Base-by-base conservation (phyloP, 208 protist genomes). In the Herpetomonas muscarum region DNA sequence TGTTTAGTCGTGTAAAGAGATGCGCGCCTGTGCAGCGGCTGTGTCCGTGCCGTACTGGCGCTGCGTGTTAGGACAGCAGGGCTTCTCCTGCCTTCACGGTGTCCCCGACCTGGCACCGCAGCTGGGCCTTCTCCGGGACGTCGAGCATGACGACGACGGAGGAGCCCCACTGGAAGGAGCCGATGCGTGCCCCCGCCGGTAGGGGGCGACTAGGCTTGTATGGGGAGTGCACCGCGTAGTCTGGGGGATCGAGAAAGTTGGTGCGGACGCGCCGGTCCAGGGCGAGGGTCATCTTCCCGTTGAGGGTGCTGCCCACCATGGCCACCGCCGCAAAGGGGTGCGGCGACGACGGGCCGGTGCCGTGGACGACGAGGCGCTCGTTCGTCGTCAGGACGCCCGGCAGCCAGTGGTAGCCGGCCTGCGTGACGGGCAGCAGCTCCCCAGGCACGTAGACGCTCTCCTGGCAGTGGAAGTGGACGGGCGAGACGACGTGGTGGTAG, bases 161-260 rank as follows among this genome's bases (percentile, higher is more conserved):
- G 29, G 88, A 94, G 25, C 88, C 88, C 85, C 88, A 94, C 44
- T 81, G 67, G 64, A 94, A 94, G 24, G 70, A 78, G 9, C 78
- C 81, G 1, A 94, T 64, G 3, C 41, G 48, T 24, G 55, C 31
- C 1, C 85, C 88, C 36, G 61, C 73, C 17, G 41, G 45, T n/a
- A 83, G 13, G 17, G 72, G 19, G 12, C 5, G 28, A 26, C 31
- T 4, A 13, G 12, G 17, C 13, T 64, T 37, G 60, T 91, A 91
- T 21, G 42, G 42, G 30, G 55, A 55, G 52, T 81, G 70, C 51
- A 94, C 64, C 32, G 84, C 76, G 73, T 92, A 94, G 46, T 84
- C 74, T 5, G 85, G 88, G 17, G 88, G 82, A 42, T 82, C 74
- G 7, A 86, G 70, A 55, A 81, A 87, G 74, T 94, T 94, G 10